Conservation (phyloP, 208 protist species). For the Tritrichomonas musculus region DNA sequence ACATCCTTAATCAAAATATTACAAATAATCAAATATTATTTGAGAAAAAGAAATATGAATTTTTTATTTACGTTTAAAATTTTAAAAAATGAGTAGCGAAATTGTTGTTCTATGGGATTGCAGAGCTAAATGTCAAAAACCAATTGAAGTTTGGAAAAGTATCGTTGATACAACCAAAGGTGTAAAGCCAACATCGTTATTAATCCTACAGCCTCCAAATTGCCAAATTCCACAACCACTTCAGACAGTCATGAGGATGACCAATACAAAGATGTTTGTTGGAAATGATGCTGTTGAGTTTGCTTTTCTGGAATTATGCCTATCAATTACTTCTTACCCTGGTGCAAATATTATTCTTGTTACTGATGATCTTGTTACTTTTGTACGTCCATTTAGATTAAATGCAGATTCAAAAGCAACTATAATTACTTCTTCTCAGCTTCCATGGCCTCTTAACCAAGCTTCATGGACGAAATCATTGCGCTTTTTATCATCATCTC, state of each 20-base stretch:
- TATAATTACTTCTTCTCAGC: neutral
- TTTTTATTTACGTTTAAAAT: constrained; percentile 33
- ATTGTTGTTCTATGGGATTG: constrained; percentile 16
- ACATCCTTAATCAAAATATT: no score
- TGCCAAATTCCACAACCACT: neutral
- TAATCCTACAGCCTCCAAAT: neutral
- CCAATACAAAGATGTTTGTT: neutral
- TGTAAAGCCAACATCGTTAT: neutral
- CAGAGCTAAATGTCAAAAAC: neutral
- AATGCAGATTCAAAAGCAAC: neutral
- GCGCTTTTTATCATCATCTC: neutral
- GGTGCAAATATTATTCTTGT: neutral
- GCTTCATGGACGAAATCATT: neutral
- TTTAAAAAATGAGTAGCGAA: neutral
- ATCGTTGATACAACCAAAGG: neutral
- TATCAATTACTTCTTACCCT: neutral
- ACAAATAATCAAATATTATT: no score
- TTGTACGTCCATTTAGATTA: constrained; percentile 13
- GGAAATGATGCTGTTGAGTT: constrained; percentile 8
- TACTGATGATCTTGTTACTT: neutral
- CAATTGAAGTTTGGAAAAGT: neutral
- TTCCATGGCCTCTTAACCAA: neutral
- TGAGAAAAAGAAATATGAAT: no score
- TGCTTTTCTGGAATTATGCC: neutral
- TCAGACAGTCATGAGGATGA: constrained; percentile 9